Evolutionary conservation across 2,329 filamentous ascomycete genomes (phyloP).

Genomic region (Pseudogymnoascus pannorum): DNA sequence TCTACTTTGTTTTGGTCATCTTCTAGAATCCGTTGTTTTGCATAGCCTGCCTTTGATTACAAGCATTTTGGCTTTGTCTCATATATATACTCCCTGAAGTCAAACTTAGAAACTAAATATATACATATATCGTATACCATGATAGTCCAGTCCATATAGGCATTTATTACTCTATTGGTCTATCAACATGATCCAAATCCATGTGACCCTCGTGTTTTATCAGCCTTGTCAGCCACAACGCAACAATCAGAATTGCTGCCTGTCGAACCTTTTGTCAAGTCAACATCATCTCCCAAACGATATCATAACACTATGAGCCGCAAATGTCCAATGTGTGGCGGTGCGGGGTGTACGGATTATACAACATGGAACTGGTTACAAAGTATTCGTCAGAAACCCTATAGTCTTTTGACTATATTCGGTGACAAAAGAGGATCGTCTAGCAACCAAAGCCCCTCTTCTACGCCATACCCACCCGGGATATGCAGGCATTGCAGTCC

Average conservation of each 20-base stretch:
- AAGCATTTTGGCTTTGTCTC: not conserved
- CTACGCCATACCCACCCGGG: not conserved
- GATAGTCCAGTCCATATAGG: not conserved
- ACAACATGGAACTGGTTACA: not conserved
- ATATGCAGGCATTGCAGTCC: not conserved
- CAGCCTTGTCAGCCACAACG: not conserved
- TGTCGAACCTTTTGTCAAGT: not conserved
- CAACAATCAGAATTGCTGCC: not conserved
- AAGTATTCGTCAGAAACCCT: not conserved
- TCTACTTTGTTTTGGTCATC: not conserved
- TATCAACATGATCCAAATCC: not conserved
- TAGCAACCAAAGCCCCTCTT: not conserved
- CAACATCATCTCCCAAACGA: not conserved
- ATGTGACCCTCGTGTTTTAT: not conserved
- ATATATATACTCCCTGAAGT: not conserved
- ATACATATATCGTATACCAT: not conserved
- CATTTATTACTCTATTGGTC: not conserved
- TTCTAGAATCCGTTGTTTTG: constrained; percentile 9
- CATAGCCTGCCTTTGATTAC: constrained; percentile 6
- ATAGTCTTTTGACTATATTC: not conserved
- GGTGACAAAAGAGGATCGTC: not conserved
- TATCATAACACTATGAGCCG: not conserved
- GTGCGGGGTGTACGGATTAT: not conserved
- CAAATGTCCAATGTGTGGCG: not conserved
- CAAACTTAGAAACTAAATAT: not conserved